Evolutionary conservation across 2,329 filamentous ascomycete genomes (phyloP).

Genomic region (Colletotrichum sansevieriae): DNA sequence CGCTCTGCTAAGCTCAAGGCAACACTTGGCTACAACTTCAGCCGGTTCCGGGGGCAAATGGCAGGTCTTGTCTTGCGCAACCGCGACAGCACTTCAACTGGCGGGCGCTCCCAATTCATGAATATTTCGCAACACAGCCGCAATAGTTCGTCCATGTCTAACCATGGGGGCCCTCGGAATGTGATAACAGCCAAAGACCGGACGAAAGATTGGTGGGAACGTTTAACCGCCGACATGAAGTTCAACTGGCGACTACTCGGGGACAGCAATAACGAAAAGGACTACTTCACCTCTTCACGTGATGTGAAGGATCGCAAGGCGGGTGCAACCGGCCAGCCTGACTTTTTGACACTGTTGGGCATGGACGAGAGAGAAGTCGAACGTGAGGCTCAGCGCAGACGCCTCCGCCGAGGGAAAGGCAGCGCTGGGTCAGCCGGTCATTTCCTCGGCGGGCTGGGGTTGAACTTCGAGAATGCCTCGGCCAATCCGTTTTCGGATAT

Average conservation of each 20-base stretch:
- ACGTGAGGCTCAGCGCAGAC: constrained; percentile 53
- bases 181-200: constrained; percentile 53
- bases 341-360: constrained; percentile 58
- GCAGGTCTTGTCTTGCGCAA: constrained; percentile 52
- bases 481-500: constrained; percentile 63
- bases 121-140: constrained; percentile 54
- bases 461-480: constrained; percentile 52
- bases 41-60: constrained; percentile 52
- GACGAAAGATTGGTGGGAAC: constrained; percentile 60
- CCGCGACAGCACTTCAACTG: constrained; percentile 55
- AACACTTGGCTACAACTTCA: constrained; percentile 53
- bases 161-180: constrained; percentile 38
- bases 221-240: constrained; percentile 55
- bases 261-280: constrained; percentile 46
- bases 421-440: constrained; percentile 54
- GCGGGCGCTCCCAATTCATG: constrained; percentile 60
- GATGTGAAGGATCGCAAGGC: constrained; percentile 45
- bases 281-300: constrained; percentile 47
- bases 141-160: constrained; percentile 50
- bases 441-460: constrained; percentile 55
- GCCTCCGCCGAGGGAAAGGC: constrained; percentile 48
- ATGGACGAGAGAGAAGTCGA: constrained; percentile 59
- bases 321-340: constrained; percentile 51
- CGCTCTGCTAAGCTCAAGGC: constrained; percentile 57
- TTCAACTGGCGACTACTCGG: constrained; percentile 54